Evolutionary conservation across 352 stramenopile genomes (phyloP), one percentile per base, ranked within the genome.

Genomic region (Globisporangium carolinianum): DNA sequence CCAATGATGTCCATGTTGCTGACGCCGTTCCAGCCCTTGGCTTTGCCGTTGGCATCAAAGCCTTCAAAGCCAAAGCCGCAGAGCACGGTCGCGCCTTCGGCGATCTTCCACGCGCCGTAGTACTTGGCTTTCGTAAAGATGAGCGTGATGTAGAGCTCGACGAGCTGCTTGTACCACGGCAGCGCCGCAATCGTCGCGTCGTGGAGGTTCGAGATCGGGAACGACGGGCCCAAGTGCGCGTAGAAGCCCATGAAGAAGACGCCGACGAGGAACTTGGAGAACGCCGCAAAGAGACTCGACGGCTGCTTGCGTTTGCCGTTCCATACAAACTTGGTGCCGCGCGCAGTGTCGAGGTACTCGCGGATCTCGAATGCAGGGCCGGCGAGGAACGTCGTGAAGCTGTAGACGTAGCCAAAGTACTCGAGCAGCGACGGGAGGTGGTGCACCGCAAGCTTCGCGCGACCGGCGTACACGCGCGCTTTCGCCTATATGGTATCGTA

Each of bases 381-480:
- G 10, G 93, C 93, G 12, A 99, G 73, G 65, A 98, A 90, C 57
- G 89, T 97, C 47, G 94, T 94, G 72, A 98, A 98, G 79, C 91
- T 95, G 75, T 98, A 99, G 12, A 97, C 95, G 76, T 97, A 99
- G 35, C 92, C 95, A 51, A 97, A 91, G 75, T 94, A 99, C 71
- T 98, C 93, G 51, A 99, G 70, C 47, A 97, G 67, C 41, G 78
- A 86, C 53, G 96, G 95, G 47, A 98, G 61, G 61, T 90, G 64
- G 11, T 74, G 66, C 42, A 98, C 73, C 9, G 89, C 86, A 5
- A 89, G 68, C 24, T 76, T 66, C 60, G 84, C 67, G 10, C 82
- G 82, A 2, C 55, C 58, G 18, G 60, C 49, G 46, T 78, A 74
- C 36, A 80, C 39, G 45, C 60, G 51, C 46, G 55, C 65, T 38